These are phyloP conservation scores for Schizosaccharomyces cryophilus DNA, from an alignment of 805 yeast genomes.

Conservation along the genomic window DNA sequence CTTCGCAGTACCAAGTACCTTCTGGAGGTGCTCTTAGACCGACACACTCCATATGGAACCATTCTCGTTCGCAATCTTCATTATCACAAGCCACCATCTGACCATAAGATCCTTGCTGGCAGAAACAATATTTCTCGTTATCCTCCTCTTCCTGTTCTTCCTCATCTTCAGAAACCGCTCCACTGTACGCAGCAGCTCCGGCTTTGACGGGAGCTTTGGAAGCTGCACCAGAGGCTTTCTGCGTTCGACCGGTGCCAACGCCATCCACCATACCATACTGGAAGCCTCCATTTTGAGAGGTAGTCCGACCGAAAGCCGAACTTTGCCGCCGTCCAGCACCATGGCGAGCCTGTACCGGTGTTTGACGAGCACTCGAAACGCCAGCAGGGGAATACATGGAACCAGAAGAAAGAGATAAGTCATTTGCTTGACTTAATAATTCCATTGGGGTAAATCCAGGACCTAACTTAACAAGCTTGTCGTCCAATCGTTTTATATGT, in stretches of 20 bases:
- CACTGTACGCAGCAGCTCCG: background rate
- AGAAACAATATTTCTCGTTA: constrained; percentile 53
- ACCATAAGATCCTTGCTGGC: constrained; percentile 85
- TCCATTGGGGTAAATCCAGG: background rate
- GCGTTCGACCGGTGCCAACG: background rate
- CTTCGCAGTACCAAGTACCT: constrained; percentile 88
- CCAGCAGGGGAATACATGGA: background rate
- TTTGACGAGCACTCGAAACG: background rate
- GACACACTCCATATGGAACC: constrained; percentile 95
- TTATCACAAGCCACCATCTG: constrained; percentile 94
- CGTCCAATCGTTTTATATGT: constrained; percentile 48
- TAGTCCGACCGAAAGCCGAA: background rate
- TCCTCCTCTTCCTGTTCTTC: constrained; percentile 8
- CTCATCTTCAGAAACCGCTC: background rate
- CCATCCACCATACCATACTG: background rate
- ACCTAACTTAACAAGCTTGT: constrained; percentile 39
- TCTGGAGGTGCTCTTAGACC: constrained; percentile 71
- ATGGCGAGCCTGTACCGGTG: background rate
- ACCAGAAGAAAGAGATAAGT: background rate
- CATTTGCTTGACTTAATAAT: background rate
- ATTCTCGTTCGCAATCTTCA: constrained; percentile 63
- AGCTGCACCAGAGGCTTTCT: background rate
- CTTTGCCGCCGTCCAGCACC: background rate
- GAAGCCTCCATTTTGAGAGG: background rate
- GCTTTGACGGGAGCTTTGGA: background rate